These are phyloP conservation scores for Phaffia tasmanica DNA, from an alignment of 768 basidiomycete species.

Conservation along the genomic window DNA sequence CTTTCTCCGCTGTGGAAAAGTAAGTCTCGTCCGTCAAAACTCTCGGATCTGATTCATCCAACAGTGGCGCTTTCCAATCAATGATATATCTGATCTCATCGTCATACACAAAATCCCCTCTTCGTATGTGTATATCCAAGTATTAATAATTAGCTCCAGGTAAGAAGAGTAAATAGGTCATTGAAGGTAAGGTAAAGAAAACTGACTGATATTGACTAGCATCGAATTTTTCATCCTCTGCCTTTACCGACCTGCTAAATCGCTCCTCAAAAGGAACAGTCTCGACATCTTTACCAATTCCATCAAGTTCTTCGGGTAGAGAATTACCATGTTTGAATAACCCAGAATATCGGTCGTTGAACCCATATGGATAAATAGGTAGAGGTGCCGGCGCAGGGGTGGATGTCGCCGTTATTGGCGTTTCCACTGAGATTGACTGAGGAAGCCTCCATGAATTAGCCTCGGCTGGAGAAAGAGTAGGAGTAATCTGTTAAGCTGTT, in stretches of 20 bases:
- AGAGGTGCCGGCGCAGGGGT: constrained; percentile 34
- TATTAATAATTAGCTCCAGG: background rate
- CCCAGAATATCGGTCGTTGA: constrained; percentile 60
- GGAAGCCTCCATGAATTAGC: constrained; percentile 69
- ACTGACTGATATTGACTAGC: constrained; percentile 72
- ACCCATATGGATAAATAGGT: constrained; percentile 54
- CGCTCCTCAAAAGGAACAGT: constrained; percentile 46
- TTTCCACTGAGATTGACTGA: constrained; percentile 47
- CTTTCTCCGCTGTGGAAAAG: constrained; percentile 29
- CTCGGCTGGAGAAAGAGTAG: constrained; percentile 45
- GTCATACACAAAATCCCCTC: constrained; percentile 71
- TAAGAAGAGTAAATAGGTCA: constrained; percentile 20
- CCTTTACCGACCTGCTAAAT: constrained; percentile 46
- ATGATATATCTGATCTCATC: constrained; percentile 62
- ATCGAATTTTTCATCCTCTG: constrained; percentile 70
- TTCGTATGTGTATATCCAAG: constrained; percentile 33
- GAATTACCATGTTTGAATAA: constrained; percentile 64
- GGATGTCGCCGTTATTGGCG: background rate
- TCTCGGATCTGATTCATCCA: constrained; percentile 35
- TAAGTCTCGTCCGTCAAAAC: constrained; percentile 65
- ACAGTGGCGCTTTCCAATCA: constrained; percentile 51
- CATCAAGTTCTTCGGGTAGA: constrained; percentile 70
- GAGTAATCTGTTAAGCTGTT: constrained; percentile 5
- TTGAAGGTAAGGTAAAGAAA: background rate
- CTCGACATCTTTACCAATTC: constrained; percentile 60